These are phyloP conservation scores for Brasenia schreberi DNA, from an alignment of 164 flowering plant genomes.

Conservation along the genomic window DNA sequence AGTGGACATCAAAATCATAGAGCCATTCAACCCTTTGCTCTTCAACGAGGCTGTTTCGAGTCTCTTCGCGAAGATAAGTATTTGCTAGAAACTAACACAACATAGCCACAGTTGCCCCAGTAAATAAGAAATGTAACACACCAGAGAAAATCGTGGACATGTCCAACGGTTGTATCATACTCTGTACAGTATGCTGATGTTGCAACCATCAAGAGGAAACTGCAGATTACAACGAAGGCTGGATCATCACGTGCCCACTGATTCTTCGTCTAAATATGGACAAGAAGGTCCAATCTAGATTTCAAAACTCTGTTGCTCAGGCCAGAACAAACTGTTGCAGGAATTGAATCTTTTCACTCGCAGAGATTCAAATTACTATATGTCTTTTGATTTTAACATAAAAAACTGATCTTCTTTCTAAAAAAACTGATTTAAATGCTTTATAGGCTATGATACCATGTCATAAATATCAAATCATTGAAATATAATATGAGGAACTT, in stretches of 20 bases:
- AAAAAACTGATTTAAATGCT: too few species aligned
- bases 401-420: too few species aligned
- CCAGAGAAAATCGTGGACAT: conserved; percentile 78
- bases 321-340: too few species aligned
- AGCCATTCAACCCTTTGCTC: conserved; percentile 99
- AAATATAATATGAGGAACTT: too few species aligned
- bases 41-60: conserved; percentile 86
- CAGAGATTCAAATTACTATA: too few species aligned
- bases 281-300: too few species aligned
- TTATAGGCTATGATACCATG: too few species aligned
- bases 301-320: too few species aligned
- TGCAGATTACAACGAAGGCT: conserved; percentile 92
- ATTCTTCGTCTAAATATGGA: conserved; percentile 98
- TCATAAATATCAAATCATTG: too few species aligned
- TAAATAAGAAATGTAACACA: conserved; percentile 61
- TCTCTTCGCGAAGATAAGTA: conserved; percentile 87
- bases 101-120: conserved; percentile 70
- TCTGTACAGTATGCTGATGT: conserved; percentile 88
- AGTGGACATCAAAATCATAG: conserved; percentile 98
- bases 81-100: conserved; percentile 88
- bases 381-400: too few species aligned
- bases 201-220: conserved; percentile 76
- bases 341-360: too few species aligned
- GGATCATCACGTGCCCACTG: conserved; percentile 99
- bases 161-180: conserved; percentile 72